phyloP scores from a whole-genome alignment of 345 rosid genomes.

The Brassica incana region DNA sequence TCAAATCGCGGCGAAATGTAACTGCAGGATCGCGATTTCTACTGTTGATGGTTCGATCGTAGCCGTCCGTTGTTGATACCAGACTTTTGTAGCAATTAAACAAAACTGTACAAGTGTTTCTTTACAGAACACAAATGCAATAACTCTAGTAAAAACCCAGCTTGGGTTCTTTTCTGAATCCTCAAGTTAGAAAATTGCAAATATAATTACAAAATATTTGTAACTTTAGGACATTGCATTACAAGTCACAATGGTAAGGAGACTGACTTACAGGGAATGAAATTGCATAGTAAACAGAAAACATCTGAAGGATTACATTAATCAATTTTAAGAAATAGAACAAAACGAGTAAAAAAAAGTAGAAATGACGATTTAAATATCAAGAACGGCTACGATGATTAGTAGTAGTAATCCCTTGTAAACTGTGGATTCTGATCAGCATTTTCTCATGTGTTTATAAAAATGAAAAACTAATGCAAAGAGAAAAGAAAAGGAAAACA shows the following conservation, averaged over 20 bases:
- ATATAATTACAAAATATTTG: conserved; percentile 10
- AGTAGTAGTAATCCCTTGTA: neutral
- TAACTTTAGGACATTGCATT: neutral
- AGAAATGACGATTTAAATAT: conserved; percentile 1
- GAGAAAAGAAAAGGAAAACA: neutral
- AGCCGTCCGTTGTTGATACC: conserved; percentile 72
- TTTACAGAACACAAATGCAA: neutral
- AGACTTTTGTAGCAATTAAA: neutral
- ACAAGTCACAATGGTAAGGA: neutral
- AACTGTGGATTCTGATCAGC: conserved; percentile 13
- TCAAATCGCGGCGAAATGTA: conserved; percentile 55
- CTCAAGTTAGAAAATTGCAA: conserved; percentile 26
- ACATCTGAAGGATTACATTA: neutral
- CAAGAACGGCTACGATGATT: neutral
- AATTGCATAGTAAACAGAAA: neutral
- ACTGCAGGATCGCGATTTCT: conserved; percentile 65
- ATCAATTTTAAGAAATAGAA: neutral
- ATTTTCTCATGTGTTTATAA: neutral
- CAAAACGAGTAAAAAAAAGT: neutral
- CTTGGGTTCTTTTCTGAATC: conserved; percentile 21
- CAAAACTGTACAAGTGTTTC: neutral
- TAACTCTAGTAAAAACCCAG: neutral
- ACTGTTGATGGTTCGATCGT: conserved; percentile 80
- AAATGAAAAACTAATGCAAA: neutral
- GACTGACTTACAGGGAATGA: neutral